phyloP scores from a whole-genome alignment of 257 asterid genomes.

The Salvia miltiorrhiza region DNA sequence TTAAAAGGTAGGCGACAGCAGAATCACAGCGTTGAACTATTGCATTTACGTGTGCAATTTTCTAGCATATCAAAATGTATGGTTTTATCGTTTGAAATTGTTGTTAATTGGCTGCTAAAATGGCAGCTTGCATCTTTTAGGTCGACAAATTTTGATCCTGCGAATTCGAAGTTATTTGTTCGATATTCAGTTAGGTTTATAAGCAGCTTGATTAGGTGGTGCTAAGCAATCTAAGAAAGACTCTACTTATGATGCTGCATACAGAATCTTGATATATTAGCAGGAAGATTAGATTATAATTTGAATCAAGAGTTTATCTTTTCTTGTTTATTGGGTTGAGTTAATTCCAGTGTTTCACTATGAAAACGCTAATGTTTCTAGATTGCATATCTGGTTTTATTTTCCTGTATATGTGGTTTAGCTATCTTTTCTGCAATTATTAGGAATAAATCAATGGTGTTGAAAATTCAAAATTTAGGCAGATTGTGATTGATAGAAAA shows the following conservation, averaged over 20 bases:
- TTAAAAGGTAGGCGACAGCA: background rate
- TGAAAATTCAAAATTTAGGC: background rate
- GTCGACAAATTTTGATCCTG: background rate
- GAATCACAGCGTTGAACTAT: background rate
- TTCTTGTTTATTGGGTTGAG: background rate
- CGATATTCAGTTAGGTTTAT: background rate
- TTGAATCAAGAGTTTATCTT: background rate
- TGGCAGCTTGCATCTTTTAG: background rate
- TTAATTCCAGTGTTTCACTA: background rate
- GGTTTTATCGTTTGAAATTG: background rate
- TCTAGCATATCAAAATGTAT: background rate
- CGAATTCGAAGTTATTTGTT: constrained; percentile 3
- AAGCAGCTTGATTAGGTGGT: background rate
- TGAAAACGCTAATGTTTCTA: background rate
- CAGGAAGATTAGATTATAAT: background rate
- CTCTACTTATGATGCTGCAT: background rate
- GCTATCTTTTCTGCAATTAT: background rate
- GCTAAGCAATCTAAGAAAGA: background rate
- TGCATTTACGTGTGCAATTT: background rate
- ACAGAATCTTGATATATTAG: background rate
- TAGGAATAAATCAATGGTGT: background rate
- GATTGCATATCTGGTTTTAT: background rate
- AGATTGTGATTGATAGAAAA: background rate
- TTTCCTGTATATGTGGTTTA: background rate
- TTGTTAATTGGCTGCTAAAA: background rate